Conservation (phyloP, 228 moss, liverwort and hornwort species). For the Sphagnum fallax region DNA sequence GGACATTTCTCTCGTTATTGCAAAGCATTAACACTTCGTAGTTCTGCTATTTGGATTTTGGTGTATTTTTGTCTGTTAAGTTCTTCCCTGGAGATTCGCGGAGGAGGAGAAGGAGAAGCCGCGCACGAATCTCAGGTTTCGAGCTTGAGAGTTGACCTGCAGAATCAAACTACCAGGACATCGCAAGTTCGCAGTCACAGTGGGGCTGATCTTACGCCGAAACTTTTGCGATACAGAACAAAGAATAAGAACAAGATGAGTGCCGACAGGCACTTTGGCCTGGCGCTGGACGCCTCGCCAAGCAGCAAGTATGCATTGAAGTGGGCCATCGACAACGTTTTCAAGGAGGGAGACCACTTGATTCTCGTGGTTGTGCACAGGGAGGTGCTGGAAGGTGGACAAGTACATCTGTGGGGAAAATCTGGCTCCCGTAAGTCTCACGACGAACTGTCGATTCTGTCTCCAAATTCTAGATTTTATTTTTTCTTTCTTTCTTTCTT, state of each 20-base stretch:
- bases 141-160: too few species aligned
- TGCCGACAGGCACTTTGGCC: constrained; percentile 22
- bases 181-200: too few species aligned
- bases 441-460: too few species aligned
- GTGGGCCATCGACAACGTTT: constrained; percentile 30
- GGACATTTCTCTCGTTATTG: too few species aligned
- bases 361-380: constrained; percentile 39
- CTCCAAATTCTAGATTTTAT: background rate
- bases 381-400: constrained; percentile 17
- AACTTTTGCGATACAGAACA: background rate
- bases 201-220: too few species aligned
- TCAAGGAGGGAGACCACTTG: constrained; percentile 36
- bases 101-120: too few species aligned
- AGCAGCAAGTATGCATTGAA: constrained; percentile 42
- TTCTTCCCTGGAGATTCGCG: too few species aligned
- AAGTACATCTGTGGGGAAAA: constrained; percentile 20
- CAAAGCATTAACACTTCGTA: too few species aligned
- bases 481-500: background rate
- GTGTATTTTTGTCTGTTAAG: too few species aligned
- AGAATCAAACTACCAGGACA: too few species aligned
- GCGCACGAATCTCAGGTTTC: too few species aligned
- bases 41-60: too few species aligned
- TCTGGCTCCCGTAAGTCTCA: constrained; percentile 27
- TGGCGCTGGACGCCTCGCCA: constrained; percentile 40
- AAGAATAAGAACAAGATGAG: background rate